Evolutionary conservation across 2,329 filamentous ascomycete genomes (phyloP), one percentile per base, ranked within the genome.

Genomic region (Aspergillus viridinutans): DNA sequence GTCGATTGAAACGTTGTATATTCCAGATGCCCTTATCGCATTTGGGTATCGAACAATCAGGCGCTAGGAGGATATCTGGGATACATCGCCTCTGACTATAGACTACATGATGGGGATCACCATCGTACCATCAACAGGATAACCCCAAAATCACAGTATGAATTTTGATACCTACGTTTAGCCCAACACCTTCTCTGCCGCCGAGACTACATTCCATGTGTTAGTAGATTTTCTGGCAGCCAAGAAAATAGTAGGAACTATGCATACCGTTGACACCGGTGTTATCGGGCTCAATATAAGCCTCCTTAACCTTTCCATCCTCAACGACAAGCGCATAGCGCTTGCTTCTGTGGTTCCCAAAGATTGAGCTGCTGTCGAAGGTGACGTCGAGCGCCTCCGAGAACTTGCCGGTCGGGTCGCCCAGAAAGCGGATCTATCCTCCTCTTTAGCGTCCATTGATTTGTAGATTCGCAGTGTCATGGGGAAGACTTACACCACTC

Each of bases 241-340:
- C 20, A 49, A 3, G 20, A 53, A 50, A 51, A 53, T 14, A 40
- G 38, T 47, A 17, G 23, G 48, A 57, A 6, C 52, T 28, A 52
- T n/a, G 43, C 72, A 74, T 78, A 92, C 90, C 88, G 63, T 88
- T 81, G 50, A 92, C 83, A 35, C 91, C 90, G 42, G 90, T 94
- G 77, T 90, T 92, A 74, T 97, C 92, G 10, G 91, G 88, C 81
- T 97, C 93, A 53, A 96, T 85, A 67, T 91, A 85, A 21, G 88
- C 83, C 68, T 87, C 84, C 76, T 88, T 88, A 66, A 97, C 89
- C 77, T 90, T 91, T 64, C 93, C 92, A 67, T 95, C 79, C 78
- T 96, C 87, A 53, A 95, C 80, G 52, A 92, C 83, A 54, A 96
- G 80, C 21, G 90, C 91, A 70, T 96, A 97, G 52, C 93, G 85